Conservation (phyloP, 1,139 yeast species). For the Sugiyamaella neomexicana region DNA sequence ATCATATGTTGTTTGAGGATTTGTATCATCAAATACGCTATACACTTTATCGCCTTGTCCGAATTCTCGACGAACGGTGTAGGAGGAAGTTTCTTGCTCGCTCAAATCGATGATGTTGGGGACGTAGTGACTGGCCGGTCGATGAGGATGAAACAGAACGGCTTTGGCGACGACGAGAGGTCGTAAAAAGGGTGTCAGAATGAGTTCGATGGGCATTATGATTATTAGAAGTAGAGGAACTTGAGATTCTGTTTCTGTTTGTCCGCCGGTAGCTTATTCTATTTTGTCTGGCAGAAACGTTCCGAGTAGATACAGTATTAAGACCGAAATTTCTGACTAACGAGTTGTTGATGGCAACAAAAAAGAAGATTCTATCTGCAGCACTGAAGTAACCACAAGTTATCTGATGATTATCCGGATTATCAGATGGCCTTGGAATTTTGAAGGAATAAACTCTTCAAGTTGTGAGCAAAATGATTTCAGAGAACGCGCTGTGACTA, state of each 20-base stretch:
- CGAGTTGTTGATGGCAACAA: background rate
- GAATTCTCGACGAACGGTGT: constrained; percentile 53
- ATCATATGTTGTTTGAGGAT: constrained; percentile 33
- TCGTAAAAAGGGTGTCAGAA: constrained; percentile 59
- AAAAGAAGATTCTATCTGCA: background rate
- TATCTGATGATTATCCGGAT: background rate
- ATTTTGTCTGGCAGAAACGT: background rate
- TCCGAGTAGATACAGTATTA: background rate
- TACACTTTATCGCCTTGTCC: constrained; percentile 59
- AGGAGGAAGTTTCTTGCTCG: constrained; percentile 34
- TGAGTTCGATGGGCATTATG: constrained; percentile 59
- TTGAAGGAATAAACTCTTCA: constrained; percentile 6
- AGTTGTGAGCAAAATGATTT: background rate
- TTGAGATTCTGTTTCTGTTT: background rate
- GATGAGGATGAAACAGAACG: constrained; percentile 56
- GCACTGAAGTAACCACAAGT: background rate
- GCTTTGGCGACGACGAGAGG: constrained; percentile 59
- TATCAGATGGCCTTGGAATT: background rate
- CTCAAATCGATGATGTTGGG: constrained; percentile 54
- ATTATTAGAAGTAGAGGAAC: no score
- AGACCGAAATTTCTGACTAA: background rate
- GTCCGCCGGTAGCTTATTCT: no score
- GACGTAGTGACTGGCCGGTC: constrained; percentile 56
- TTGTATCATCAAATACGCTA: constrained; percentile 54
- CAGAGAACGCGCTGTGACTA: background rate